A percentile compares a stretch with the other conserved stretches of the same genome.
These are phyloP conservation scores for Penicillium rolfsii DNA, from an alignment of 2,329 filamentous ascomycete genomes.

Conservation along the genomic window DNA sequence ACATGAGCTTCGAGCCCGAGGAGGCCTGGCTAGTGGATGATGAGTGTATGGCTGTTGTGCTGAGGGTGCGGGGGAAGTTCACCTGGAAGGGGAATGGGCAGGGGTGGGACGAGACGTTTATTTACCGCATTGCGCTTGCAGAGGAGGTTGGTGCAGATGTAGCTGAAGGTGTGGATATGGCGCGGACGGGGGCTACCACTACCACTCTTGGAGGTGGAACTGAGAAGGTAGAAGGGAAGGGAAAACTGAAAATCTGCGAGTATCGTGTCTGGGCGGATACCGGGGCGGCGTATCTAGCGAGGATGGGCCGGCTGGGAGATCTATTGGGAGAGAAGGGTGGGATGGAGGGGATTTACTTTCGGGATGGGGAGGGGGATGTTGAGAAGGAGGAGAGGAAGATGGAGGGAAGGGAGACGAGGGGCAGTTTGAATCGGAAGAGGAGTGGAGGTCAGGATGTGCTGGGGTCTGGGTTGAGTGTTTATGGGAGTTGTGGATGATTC, in stretches of 20 bases:
- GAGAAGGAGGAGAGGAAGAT: conserved; percentile 8
- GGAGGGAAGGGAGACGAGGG: conserved; percentile 8
- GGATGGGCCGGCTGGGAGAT: conserved; percentile 29
- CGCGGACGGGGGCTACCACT: background rate
- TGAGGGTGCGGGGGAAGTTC: conserved; percentile 43
- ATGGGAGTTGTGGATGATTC: conserved; percentile 24
- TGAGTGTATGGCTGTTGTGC: conserved; percentile 35
- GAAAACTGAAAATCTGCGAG: conserved; percentile 39
- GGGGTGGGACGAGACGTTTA: conserved; percentile 48
- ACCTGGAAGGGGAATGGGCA: conserved; percentile 40
- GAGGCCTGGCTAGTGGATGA: conserved; percentile 45
- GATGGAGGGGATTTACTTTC: conserved; percentile 11
- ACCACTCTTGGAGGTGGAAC: conserved; percentile 19
- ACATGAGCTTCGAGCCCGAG: conserved; percentile 43
- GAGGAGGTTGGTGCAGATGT: conserved; percentile 31
- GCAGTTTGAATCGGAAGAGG: conserved; percentile 13
- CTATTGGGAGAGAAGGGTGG: conserved; percentile 13
- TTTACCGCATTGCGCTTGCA: conserved; percentile 44
- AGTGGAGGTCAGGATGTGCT: conserved; percentile 22
- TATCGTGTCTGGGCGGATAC: conserved; percentile 52
- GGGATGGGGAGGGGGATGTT: background rate
- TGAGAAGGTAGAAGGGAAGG: background rate
- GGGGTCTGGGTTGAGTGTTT: conserved; percentile 26
- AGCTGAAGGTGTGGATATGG: background rate
- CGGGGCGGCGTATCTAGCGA: conserved; percentile 49